Evolutionary conservation across 2,329 filamentous ascomycete species (phyloP), one percentile per base, ranked within the genome.

Genomic region (Botrytis medusae): DNA sequence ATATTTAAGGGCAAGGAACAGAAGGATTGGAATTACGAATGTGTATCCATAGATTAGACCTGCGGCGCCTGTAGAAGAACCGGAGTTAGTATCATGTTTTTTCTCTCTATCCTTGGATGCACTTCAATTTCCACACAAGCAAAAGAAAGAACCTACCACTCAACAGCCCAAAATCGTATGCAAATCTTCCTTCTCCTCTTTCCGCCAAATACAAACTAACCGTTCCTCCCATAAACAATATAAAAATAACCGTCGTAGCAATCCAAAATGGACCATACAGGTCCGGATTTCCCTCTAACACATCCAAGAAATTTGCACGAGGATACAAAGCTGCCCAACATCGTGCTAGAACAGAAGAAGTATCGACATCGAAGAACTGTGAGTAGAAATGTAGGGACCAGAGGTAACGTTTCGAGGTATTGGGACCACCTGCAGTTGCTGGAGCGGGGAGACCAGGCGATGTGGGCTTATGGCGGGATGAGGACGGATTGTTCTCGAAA

Each of bases 201-300:
- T 87, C 87, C 40, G 92, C 89, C 68, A 98, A 85, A 83, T 97
- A 98, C 83, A 96, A 92, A 81, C 92, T 97, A 77, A 99, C 97
- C 0, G 96, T 98, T 20, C 96, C 96, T 1, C 95, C 96, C 62
- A 99, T 83, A 84, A 99, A 99, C 46, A 99, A 84, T 74, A 99
- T 98, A 76, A 99, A 88, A 20, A 99, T 92, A 16, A 99, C 96
- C 0, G 96, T 98, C 0, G 96, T 98, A 16, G 96, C 96, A 84
- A 99, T 98, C 96, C 96, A 99, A 81, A 98, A 94, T 1, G 96
- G 96, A 1, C 95, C 95, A 85, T 99, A 99, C 48, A 99, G 85
- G 81, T 99, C 96, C 1, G 96, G 93, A 82, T 98, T 98, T 32
- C 96, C 96, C 82, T 99, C 96, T 42, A 99, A 88, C 51, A 98